phyloP scores from a whole-genome alignment of 2,329 filamentous ascomycete genomes.

The Aureobasidium pullulans region DNA sequence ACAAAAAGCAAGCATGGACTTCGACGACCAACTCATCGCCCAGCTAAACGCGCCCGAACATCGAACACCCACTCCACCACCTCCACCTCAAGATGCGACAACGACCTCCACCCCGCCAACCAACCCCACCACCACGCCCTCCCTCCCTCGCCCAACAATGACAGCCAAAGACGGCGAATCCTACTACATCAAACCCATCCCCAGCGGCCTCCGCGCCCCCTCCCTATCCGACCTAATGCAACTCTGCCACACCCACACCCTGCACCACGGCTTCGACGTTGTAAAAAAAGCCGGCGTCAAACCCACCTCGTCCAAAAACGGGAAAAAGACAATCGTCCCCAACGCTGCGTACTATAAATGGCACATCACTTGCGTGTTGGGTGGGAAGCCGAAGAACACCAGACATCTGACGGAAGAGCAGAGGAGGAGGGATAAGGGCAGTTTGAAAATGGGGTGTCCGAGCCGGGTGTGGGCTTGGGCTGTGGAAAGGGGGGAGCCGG shows the following conservation, averaged over 20 bases:
- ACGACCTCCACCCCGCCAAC: not conserved
- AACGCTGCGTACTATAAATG: not conserved
- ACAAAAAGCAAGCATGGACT: not conserved
- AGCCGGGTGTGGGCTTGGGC: slow-evolving; percentile 7
- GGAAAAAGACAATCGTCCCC: not conserved
- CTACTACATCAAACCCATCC: slow-evolving; percentile 11
- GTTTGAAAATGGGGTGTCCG: not conserved
- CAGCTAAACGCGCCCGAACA: not conserved
- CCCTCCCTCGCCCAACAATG: not conserved
- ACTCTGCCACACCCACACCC: slow-evolving; percentile 5
- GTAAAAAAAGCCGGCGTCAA: slow-evolving; percentile 10
- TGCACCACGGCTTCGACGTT: not conserved
- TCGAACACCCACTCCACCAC: not conserved
- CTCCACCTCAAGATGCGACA: not conserved
- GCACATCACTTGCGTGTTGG: not conserved
- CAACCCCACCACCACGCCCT: not conserved
- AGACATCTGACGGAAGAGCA: slow-evolving; percentile 1
- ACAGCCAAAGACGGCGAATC: slow-evolving; percentile 3
- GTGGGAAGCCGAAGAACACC: not conserved
- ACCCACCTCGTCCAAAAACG: not conserved
- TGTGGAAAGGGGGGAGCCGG: not conserved
- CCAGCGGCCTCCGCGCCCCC: not conserved
- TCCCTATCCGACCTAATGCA: not conserved
- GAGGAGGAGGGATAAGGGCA: not conserved
- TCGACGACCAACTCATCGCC: not conserved